These are phyloP conservation scores for Xylaria hypoxylon DNA, from an alignment of 2,329 filamentous ascomycete species.

Conservation along the genomic window DNA sequence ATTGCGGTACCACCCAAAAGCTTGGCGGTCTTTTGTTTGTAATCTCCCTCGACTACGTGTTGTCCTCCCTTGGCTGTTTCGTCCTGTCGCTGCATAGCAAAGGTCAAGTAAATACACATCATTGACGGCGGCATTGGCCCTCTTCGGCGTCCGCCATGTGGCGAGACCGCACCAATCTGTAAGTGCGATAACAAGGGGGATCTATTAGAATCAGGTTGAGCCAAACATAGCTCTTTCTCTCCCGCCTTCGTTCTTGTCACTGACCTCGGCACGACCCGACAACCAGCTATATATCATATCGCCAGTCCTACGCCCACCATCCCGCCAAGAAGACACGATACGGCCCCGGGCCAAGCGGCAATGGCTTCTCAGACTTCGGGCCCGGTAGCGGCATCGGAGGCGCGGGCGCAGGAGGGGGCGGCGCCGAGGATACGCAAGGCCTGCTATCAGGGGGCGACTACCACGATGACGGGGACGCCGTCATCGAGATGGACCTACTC, in stretches of 20 bases:
- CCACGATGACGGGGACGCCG: constrained; percentile 87
- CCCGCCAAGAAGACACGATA: constrained; percentile 86
- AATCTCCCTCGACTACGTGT: constrained; percentile 16
- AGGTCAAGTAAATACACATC: background rate
- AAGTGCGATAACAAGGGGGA: constrained; percentile 55
- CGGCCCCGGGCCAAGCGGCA: constrained; percentile 62
- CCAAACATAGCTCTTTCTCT: background rate
- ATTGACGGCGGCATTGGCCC: constrained; percentile 45
- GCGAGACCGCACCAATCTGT: constrained; percentile 99
- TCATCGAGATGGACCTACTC: constrained; percentile 98
- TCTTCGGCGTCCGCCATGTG: constrained; percentile 80
- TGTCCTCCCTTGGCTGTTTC: constrained; percentile 1
- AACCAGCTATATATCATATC: constrained; percentile 94
- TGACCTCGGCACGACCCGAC: constrained; percentile 37
- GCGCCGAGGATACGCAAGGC: constrained; percentile 72
- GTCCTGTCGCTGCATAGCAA: constrained; percentile 31
- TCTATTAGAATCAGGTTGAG: background rate
- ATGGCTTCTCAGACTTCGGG: constrained; percentile 71
- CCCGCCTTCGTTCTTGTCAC: constrained; percentile 6
- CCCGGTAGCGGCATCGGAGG: constrained; percentile 65
- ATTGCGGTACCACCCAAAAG: constrained; percentile 32
- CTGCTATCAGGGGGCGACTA: constrained; percentile 85
- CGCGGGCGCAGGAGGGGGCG: constrained; percentile 52
- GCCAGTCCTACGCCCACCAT: constrained; percentile 97
- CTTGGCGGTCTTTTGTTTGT: constrained; percentile 14